phyloP scores from a whole-genome alignment of 2,329 filamentous ascomycete species.

The Arthrinium phaeospermum region DNA sequence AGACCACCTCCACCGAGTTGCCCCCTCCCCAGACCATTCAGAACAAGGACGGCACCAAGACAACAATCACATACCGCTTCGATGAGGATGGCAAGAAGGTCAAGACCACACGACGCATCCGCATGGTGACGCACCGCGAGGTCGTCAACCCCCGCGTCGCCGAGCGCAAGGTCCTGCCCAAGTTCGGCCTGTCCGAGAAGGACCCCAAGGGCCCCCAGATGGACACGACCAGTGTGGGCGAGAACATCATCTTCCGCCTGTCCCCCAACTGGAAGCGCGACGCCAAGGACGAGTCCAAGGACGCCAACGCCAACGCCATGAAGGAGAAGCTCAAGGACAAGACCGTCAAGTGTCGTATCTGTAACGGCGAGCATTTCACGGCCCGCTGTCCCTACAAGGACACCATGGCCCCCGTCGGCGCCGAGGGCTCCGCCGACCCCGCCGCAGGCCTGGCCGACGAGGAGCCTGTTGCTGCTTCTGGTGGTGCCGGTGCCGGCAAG shows the following conservation, averaged over 20 bases:
- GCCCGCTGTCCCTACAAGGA: constrained; percentile 99
- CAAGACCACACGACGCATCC: constrained; percentile 95
- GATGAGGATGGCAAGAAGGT: constrained; percentile 96
- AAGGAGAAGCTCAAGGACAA: constrained; percentile 94
- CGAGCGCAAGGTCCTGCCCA: constrained; percentile 89
- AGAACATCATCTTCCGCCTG: constrained; percentile 98
- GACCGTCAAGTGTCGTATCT: constrained; percentile 99
- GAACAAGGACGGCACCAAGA: constrained; percentile 99
- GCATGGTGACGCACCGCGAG: constrained; percentile 88
- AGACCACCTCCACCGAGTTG: constrained; percentile 66
- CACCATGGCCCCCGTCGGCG: constrained; percentile 90
- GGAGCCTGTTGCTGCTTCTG: constrained; percentile 48
- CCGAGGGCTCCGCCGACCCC: constrained; percentile 58
- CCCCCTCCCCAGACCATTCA: constrained; percentile 86
- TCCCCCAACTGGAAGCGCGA: constrained; percentile 93
- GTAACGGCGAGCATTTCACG: constrained; percentile 98
- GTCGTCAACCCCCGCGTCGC: constrained; percentile 96
- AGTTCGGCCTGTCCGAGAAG: constrained; percentile 91
- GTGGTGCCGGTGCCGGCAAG: constrained; percentile 65
- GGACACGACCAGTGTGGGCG: constrained; percentile 91
- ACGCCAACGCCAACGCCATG: constrained; percentile 74
- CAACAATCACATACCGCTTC: constrained; percentile 85
- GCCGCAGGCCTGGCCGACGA: constrained; percentile 62
- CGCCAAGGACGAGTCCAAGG: constrained; percentile 79
- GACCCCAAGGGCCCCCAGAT: constrained; percentile 81